Conservation (phyloP, 2,329 filamentous ascomycete species). For the Calonectria leucothoes region DNA sequence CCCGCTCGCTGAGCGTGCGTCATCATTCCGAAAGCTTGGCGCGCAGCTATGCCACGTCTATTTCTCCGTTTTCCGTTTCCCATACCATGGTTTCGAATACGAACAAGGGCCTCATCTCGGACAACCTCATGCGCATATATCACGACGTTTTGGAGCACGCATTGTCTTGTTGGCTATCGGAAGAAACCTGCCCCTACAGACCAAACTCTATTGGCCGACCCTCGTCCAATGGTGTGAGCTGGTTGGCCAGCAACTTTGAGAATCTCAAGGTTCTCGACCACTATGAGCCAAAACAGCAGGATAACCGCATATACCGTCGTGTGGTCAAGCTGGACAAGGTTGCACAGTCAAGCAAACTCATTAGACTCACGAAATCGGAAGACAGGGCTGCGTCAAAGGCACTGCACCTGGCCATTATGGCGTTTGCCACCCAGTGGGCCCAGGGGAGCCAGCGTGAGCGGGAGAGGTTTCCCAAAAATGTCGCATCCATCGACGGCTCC, state of each 20-base stretch:
- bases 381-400: conserved; percentile 58
- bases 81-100: conserved; percentile 41
- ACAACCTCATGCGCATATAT: conserved; percentile 54
- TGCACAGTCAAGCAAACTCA: conserved; percentile 52
- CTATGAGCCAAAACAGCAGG: conserved; percentile 40
- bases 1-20: conserved; percentile 39
- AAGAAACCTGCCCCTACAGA: conserved; percentile 63
- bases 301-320: conserved; percentile 61
- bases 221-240: conserved; percentile 43
- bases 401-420: conserved; percentile 61
- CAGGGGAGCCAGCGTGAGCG: conserved; percentile 42
- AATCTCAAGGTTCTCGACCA: conserved; percentile 39
- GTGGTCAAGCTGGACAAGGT: conserved; percentile 60
- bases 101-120: conserved; percentile 42
- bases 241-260: conserved; percentile 41
- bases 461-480: conserved; percentile 37
- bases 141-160: conserved; percentile 66
- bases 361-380: conserved; percentile 53
- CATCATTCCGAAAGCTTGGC: conserved; percentile 40
- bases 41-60: conserved; percentile 40
- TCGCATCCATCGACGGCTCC: conserved; percentile 38
- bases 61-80: conserved; percentile 42
- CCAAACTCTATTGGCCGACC: conserved; percentile 32
- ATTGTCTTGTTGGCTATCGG: conserved; percentile 65
- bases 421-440: conserved; percentile 63